phyloP scores from a whole-genome alignment of 306 rosid genomes.

The Medicago truncatula region DNA sequence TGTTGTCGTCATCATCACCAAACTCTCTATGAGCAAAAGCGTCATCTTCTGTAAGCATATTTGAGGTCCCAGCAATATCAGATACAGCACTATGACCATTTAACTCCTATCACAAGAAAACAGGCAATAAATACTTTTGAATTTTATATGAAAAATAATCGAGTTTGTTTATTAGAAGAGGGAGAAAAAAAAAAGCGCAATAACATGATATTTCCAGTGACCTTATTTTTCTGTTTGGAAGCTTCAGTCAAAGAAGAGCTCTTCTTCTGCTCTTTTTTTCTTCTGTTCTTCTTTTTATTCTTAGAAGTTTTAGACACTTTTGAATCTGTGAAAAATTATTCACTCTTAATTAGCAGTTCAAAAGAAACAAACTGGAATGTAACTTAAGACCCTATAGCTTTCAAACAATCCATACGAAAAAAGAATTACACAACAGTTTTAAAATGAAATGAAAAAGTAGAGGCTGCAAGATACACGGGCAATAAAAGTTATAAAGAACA shows the following conservation, averaged over 20 bases:
- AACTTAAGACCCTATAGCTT: constrained; percentile 21
- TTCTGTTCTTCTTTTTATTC: constrained; percentile 78
- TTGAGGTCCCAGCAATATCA: constrained; percentile 59
- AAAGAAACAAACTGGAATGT: constrained; percentile 25
- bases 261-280: constrained; percentile 73
- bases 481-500: constrained; percentile 22
- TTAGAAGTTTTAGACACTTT: constrained; percentile 57
- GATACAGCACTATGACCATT: constrained; percentile 59
- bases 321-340: constrained; percentile 62
- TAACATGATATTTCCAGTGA: constrained; percentile 33
- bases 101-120: constrained; percentile 56
- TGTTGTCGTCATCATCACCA: constrained; percentile 67
- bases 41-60: constrained; percentile 49
- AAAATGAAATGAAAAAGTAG: constrained; percentile 31
- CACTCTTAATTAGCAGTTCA: constrained; percentile 26
- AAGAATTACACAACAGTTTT: constrained; percentile 1
- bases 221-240: constrained; percentile 56
- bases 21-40: constrained; percentile 56
- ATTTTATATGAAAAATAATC: constrained; percentile 20
- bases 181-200: not conserved
- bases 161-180: not conserved
- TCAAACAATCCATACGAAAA: constrained; percentile 9
- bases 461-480: constrained; percentile 18
- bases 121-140: constrained; percentile 11
- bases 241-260: constrained; percentile 58